Conservation (phyloP, 2,329 filamentous ascomycete genomes). For the Xylaria multiplex region DNA sequence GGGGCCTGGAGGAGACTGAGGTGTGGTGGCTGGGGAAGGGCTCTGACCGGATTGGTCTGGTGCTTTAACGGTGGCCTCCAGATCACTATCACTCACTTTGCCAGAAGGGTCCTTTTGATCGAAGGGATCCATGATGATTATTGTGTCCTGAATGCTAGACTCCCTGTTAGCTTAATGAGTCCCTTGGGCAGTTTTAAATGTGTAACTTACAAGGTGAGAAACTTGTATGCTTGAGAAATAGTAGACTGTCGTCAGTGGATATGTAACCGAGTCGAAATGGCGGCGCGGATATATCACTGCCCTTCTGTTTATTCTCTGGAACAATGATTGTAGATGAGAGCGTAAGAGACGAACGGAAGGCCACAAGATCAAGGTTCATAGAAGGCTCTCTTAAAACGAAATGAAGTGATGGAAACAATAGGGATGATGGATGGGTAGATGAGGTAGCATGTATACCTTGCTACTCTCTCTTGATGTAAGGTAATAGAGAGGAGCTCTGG, state of each 20-base stretch:
- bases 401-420: not conserved
- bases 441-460: not conserved
- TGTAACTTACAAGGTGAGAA: constrained; percentile 17
- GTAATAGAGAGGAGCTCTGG: not conserved
- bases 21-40: not conserved
- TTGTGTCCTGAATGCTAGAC: not conserved
- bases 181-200: not conserved
- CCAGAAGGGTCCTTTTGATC: not conserved
- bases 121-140: not conserved
- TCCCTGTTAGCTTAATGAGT: not conserved
- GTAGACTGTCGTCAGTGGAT: not conserved
- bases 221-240: not conserved
- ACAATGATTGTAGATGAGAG: not conserved
- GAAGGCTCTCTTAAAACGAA: not conserved
- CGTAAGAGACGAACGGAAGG: not conserved
- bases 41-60: not conserved
- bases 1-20: no score
- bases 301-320: not conserved
- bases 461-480: not conserved
- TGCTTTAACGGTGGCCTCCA: not conserved
- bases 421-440: not conserved
- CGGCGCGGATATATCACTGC: not conserved
- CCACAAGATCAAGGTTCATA: not conserved
- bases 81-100: not conserved
- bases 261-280: not conserved